Conservation (phyloP, 345 rosid genomes). For the Psidium guajava region DNA sequence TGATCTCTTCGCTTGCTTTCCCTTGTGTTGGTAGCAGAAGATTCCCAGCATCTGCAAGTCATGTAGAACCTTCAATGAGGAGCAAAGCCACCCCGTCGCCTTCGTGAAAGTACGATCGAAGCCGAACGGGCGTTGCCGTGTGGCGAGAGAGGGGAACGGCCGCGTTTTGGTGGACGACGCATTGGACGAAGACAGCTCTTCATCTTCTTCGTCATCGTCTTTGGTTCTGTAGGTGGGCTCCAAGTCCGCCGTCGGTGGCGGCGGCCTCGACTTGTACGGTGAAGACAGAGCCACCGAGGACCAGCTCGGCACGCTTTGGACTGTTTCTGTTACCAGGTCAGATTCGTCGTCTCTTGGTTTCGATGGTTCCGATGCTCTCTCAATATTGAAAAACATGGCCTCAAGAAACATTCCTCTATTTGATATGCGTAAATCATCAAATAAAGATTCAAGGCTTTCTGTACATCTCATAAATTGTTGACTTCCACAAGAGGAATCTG, state of each 20-base stretch:
- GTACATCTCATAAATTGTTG: neutral
- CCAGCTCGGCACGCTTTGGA: constrained; percentile 75
- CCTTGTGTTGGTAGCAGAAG: neutral
- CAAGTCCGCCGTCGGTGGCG: constrained; percentile 31
- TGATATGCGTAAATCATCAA: no score
- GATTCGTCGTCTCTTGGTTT: neutral
- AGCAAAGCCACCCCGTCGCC: neutral
- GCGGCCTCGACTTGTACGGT: constrained; percentile 50
- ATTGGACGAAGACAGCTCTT: neutral
- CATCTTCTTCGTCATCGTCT: neutral
- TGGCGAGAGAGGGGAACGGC: neutral
- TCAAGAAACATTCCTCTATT: no score
- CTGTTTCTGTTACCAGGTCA: constrained; percentile 74
- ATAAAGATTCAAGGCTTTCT: no score
- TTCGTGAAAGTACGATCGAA: neutral
- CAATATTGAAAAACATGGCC: no score
- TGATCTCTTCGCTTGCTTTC: neutral
- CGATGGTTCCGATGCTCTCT: no score
- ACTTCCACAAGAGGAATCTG: neutral
- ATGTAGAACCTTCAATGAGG: neutral
- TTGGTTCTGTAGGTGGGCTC: constrained; percentile 35
- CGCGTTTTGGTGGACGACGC: neutral
- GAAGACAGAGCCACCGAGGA: constrained; percentile 70
- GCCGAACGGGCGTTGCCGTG: neutral
- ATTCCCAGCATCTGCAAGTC: neutral